Conservation (phyloP, 2,329 filamentous ascomycete species). For the Aspergillus jensenii region DNA sequence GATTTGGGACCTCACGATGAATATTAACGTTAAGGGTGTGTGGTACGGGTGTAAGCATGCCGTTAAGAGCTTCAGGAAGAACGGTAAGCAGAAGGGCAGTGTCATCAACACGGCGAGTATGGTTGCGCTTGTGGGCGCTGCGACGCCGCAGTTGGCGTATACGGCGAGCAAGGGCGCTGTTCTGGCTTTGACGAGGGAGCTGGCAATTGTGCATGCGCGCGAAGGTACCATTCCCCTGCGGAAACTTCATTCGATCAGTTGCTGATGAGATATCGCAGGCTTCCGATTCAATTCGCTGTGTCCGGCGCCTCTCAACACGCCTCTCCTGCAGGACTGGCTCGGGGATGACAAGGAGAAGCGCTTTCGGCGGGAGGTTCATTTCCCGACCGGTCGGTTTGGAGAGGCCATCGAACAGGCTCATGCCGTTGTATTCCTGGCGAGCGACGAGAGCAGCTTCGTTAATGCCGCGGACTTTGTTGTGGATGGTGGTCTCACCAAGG, state of each 20-base stretch:
- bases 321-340: constrained; percentile 88
- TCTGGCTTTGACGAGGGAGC: constrained; percentile 81
- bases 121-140: constrained; percentile 81
- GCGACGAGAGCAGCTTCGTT: constrained; percentile 85
- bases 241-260: no score
- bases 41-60: constrained; percentile 96
- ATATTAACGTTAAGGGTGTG: constrained; percentile 95
- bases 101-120: constrained; percentile 93
- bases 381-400: constrained; percentile 83
- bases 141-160: constrained; percentile 87
- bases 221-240: constrained; percentile 61
- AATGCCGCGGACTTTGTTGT: constrained; percentile 92
- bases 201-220: constrained; percentile 87
- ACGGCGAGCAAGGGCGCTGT: constrained; percentile 93
- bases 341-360: constrained; percentile 83
- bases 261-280: no score
- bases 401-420: constrained; percentile 94
- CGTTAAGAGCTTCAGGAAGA: constrained; percentile 73
- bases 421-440: constrained; percentile 82
- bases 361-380: constrained; percentile 80
- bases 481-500: constrained; percentile 90
- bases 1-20: constrained; percentile 92
- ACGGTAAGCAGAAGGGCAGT: constrained; percentile 75
- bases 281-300: constrained; percentile 81
- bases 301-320: constrained; percentile 85